Percentiles rank a stretch among this genome's conserved stretches.
Evolutionary conservation across 805 yeast genomes (phyloP).

Genomic region (Cyberlindnera subsufficiens): DNA sequence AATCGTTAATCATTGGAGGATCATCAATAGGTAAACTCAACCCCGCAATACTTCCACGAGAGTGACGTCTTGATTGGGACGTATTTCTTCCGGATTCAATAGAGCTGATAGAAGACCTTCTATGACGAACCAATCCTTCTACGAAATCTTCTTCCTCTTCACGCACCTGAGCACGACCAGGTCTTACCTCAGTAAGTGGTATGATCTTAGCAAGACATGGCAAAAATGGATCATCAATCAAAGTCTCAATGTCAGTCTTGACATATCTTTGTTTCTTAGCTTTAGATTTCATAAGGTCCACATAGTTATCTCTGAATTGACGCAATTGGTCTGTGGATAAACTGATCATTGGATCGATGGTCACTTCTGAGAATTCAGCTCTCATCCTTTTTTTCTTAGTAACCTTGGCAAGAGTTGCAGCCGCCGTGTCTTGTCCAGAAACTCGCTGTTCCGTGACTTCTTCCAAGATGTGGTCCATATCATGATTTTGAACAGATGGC

Average conservation of each 20-base stretch:
- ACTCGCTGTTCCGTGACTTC: conserved; percentile 4
- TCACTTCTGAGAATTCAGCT: background rate
- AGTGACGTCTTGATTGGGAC: conserved; percentile 19
- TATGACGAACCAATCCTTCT: conserved; percentile 19
- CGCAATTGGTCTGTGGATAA: conserved; percentile 20
- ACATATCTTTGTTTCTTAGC: background rate
- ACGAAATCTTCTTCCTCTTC: conserved; percentile 14
- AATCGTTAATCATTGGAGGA: background rate
- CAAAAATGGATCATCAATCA: background rate
- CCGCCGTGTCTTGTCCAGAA: background rate
- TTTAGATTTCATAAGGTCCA: conserved; percentile 9
- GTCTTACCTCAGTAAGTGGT: background rate
- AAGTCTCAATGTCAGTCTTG: background rate
- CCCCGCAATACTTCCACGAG: conserved; percentile 19
- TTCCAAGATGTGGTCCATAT: conserved; percentile 12
- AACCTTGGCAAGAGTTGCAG: background rate
- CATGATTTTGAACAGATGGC: conserved; percentile 1
- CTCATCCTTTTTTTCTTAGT: conserved; percentile 5
- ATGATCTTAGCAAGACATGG: background rate
- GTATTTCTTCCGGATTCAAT: conserved; percentile 21
- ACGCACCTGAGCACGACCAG: conserved; percentile 12
- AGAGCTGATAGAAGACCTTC: conserved; percentile 19
- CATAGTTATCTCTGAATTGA: conserved; percentile 19
- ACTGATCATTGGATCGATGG: conserved; percentile 14
- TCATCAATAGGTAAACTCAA: conserved; percentile 12